A percentile compares a stretch with the other conserved stretches of the same genome.
Evolutionary conservation across 305 asterid species (phyloP).

Genomic region (Nicotiana rustica): DNA sequence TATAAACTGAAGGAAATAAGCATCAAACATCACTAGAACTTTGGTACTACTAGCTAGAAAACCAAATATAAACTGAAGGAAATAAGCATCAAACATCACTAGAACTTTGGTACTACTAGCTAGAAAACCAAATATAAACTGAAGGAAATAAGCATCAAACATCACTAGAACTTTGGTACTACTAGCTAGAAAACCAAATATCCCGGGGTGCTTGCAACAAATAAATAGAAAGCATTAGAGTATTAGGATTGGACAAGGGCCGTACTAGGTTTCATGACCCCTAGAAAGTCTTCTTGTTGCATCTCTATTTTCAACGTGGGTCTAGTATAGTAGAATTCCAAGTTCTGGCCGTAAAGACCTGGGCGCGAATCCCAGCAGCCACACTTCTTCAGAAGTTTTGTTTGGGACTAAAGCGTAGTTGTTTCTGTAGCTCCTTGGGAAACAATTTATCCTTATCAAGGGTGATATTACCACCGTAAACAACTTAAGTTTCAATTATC

Average conservation of each 20-base stretch:
- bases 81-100: no score
- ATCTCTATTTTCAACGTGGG: constrained; percentile 12
- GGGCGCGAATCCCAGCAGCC: not conserved
- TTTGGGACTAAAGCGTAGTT: not conserved
- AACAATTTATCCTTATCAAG: not conserved
- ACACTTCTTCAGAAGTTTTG: not conserved
- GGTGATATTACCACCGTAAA: not conserved
- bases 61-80: no score
- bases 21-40: no score
- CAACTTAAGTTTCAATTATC: not conserved
- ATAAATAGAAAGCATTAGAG: no score
- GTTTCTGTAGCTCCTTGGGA: not conserved
- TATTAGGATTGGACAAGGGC: not conserved
- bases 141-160: constrained; percentile 12
- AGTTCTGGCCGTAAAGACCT: not conserved
- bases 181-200: no score
- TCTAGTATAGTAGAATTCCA: constrained; percentile 7
- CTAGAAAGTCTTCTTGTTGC: not conserved
- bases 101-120: no score
- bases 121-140: not conserved
- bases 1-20: not conserved
- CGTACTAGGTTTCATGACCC: not conserved
- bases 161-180: not conserved
- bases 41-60: no score
- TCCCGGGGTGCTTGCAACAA: no score